Conservation (phyloP, 768 basidiomycete species). For the Astraeus odoratus region DNA sequence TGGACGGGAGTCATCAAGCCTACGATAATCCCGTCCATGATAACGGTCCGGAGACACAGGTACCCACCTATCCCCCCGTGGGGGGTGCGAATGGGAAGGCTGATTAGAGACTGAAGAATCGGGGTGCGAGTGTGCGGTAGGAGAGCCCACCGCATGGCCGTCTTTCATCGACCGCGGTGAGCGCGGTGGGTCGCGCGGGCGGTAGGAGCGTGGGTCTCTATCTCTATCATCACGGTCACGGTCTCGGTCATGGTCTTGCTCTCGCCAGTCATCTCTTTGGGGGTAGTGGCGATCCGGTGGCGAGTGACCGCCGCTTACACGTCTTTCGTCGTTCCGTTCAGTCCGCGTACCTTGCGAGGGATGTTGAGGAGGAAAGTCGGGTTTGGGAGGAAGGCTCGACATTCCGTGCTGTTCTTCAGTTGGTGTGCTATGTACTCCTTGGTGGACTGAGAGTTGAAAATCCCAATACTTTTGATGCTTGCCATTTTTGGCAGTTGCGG, state of each 20-base stretch:
- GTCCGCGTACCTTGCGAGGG: slow-evolving; percentile 12
- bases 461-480: background rate
- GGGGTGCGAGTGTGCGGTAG: background rate
- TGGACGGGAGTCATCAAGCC: slow-evolving; percentile 8
- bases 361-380: slow-evolving; percentile 19
- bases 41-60: slow-evolving; percentile 12
- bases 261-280: slow-evolving; percentile 18
- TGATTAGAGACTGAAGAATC: slow-evolving; percentile 3
- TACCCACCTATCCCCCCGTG: slow-evolving; percentile 13
- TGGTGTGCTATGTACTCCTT: too few relatives aligned
- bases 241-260: too few relatives aligned
- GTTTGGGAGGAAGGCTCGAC: slow-evolving; percentile 26
- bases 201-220: slow-evolving; percentile 4
- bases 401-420: too few relatives aligned
- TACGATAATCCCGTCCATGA: slow-evolving; percentile 15
- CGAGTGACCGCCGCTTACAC: slow-evolving; percentile 11
- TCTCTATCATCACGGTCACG: slow-evolving; percentile 2
- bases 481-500: background rate
- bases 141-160: background rate
- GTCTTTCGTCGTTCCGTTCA: slow-evolving; percentile 20
- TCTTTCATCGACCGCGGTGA: slow-evolving; percentile 3
- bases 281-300: slow-evolving; percentile 21
- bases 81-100: slow-evolving; percentile 4
- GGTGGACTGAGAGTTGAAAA: background rate
- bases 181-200: slow-evolving; percentile 8